A percentile compares a stretch with the other conserved stretches of the same genome.
phyloP scores from a whole-genome alignment of 2,329 filamentous ascomycete genomes.

The Venturia oleaginea region DNA sequence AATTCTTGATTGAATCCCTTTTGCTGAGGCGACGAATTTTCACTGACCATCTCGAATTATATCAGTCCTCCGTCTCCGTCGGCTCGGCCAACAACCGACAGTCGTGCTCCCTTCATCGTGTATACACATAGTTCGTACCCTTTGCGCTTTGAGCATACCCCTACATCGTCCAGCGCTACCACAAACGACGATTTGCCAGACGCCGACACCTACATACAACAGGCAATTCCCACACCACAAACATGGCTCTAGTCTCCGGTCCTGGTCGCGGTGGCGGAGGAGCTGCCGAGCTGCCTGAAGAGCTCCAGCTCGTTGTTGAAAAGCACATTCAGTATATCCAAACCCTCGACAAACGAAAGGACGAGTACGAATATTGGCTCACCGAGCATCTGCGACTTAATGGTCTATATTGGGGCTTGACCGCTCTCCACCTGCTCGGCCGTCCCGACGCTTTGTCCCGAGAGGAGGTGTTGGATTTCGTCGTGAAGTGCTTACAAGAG shows the following conservation, averaged over 20 bases:
- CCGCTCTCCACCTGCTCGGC: constrained; percentile 74
- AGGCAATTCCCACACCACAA: background rate
- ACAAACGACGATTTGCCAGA: background rate
- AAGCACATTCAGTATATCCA: constrained; percentile 90
- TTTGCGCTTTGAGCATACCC: constrained; percentile 1
- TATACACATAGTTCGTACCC: background rate
- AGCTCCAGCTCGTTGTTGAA: constrained; percentile 45
- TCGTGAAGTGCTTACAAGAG: constrained; percentile 87
- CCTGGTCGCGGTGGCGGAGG: constrained; percentile 44
- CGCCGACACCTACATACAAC: constrained; percentile 2
- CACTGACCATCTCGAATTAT: background rate
- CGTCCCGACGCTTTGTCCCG: constrained; percentile 74
- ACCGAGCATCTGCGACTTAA: constrained; percentile 94
- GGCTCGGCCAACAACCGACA: background rate
- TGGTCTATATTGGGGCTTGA: constrained; percentile 94
- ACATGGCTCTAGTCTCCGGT: constrained; percentile 53
- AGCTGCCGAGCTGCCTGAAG: constrained; percentile 17
- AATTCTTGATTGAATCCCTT: background rate
- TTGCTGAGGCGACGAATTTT: background rate
- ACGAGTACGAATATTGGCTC: constrained; percentile 95
- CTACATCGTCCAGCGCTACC: background rate
- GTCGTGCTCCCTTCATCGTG: background rate
- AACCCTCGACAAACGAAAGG: constrained; percentile 82
- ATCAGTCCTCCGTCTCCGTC: background rate
- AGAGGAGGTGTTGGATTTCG: constrained; percentile 75